A percentile compares a stretch with the other conserved stretches of the same genome.
phyloP scores from a whole-genome alignment of 164 flowering plant genomes.

The Annona squamosa region DNA sequence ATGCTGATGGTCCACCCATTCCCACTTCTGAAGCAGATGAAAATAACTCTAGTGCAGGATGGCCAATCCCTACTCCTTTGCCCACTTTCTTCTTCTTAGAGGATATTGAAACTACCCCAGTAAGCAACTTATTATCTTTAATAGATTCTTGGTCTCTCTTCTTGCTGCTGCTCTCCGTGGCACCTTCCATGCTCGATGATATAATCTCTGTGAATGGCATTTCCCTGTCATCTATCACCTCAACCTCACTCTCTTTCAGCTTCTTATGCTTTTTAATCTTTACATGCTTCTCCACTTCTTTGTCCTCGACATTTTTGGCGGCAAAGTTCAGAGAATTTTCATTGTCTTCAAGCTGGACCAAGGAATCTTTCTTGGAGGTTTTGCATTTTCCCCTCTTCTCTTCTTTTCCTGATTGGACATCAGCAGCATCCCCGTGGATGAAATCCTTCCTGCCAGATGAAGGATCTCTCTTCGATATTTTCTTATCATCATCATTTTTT shows the following conservation, averaged over 20 bases:
- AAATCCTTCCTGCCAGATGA: conserved; percentile 7
- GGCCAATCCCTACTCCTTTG: conserved; percentile 11
- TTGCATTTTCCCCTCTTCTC: conserved; percentile 10
- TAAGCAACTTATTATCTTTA: conserved; percentile 14
- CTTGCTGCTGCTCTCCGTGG: conserved; percentile 6
- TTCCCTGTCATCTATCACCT: conserved; percentile 57
- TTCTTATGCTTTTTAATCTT: conserved; percentile 14
- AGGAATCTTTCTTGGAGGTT: not conserved
- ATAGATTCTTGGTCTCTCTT: conserved; percentile 13
- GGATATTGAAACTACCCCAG: conserved; percentile 26
- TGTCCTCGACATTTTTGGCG: not conserved
- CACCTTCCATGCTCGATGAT: conserved; percentile 9
- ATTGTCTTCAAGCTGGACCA: not conserved
- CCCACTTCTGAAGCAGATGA: conserved; percentile 46
- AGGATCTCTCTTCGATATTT: conserved; percentile 7
- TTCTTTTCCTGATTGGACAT: conserved; percentile 3
- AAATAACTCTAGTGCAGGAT: conserved; percentile 17
- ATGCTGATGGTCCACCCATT: conserved; percentile 73
- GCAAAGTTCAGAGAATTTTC: conserved; percentile 20
- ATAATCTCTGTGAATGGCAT: conserved; percentile 48
- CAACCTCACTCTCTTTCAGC: conserved; percentile 17
- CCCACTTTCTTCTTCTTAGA: conserved; percentile 41
- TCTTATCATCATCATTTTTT: conserved; percentile 17
- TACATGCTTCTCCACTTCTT: conserved; percentile 1
- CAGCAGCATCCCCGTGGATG: not conserved